These are phyloP conservation scores for Coniochaeta sp. DNA, from an alignment of 2,329 filamentous ascomycete species.

Conservation along the genomic window DNA sequence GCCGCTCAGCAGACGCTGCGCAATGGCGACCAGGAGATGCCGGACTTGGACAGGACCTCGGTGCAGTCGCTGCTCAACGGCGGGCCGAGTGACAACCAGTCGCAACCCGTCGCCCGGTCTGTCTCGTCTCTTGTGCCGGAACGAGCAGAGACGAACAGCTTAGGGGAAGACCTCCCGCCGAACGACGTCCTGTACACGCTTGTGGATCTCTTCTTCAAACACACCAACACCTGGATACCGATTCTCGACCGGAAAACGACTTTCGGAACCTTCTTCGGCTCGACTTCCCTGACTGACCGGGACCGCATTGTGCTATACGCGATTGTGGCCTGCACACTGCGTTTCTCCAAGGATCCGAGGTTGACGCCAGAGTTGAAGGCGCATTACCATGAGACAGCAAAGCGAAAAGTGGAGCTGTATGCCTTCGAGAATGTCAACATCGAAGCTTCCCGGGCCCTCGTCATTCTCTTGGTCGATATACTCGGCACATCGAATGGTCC, in stretches of 20 bases:
- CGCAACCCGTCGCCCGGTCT: constrained; percentile 20
- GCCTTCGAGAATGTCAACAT: constrained; percentile 34
- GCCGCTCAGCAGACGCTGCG: constrained; percentile 14
- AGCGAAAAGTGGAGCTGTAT: constrained; percentile 31
- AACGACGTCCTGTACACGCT: constrained; percentile 54
- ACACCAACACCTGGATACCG: constrained; percentile 54
- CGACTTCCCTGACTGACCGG: constrained; percentile 29
- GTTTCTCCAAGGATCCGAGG: constrained; percentile 32
- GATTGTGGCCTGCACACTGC: constrained; percentile 34
- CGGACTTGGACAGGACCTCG: constrained; percentile 12
- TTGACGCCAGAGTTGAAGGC: constrained; percentile 28
- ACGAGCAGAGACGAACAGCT: background rate
- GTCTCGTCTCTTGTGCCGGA: background rate
- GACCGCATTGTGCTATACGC: constrained; percentile 34
- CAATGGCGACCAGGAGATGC: constrained; percentile 22
- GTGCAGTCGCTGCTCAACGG: constrained; percentile 14
- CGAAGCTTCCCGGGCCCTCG: constrained; percentile 28
- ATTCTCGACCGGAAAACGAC: constrained; percentile 36
- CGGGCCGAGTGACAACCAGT: constrained; percentile 17
- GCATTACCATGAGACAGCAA: constrained; percentile 31
- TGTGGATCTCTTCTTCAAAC: constrained; percentile 56
- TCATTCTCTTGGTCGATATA: constrained; percentile 34
- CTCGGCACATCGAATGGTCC: constrained; percentile 35
- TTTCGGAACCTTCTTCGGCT: constrained; percentile 31
- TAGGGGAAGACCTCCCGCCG: constrained; percentile 39